A percentile compares a stretch with the other conserved stretches of the same genome.
phyloP scores from a whole-genome alignment of 2,329 filamentous ascomycete genomes.

The Venturia effusa region DNA sequence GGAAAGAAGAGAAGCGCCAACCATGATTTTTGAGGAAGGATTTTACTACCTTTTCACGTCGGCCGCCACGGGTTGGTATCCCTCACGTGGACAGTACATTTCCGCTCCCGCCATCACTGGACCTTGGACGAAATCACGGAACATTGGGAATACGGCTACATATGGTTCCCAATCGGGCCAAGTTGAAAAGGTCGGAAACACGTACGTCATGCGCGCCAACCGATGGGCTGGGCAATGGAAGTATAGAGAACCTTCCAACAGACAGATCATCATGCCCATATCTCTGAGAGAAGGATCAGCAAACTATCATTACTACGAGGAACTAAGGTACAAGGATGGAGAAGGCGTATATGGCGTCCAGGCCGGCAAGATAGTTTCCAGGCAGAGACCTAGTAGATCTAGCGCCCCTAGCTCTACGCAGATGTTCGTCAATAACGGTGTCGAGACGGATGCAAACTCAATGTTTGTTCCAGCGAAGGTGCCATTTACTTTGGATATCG shows the following conservation, averaged over 20 bases:
- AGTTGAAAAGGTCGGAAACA: slow-evolving; percentile 10
- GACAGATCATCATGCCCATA: slow-evolving; percentile 15
- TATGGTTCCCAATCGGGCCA: slow-evolving; percentile 15
- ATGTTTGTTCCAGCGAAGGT: neutral
- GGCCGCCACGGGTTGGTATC: slow-evolving; percentile 16
- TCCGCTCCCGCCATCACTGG: neutral
- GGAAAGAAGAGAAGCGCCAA: slow-evolving; percentile 15
- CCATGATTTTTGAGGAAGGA: slow-evolving; percentile 13
- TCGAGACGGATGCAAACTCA: neutral
- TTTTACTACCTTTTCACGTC: slow-evolving; percentile 17
- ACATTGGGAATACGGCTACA: slow-evolving; percentile 15
- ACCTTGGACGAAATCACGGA: slow-evolving; percentile 13
- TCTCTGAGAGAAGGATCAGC: slow-evolving; percentile 13
- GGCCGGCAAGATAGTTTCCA: slow-evolving; percentile 15
- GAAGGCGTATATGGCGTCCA: slow-evolving; percentile 16
- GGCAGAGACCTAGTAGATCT: slow-evolving; percentile 12
- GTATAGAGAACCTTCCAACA: slow-evolving; percentile 13
- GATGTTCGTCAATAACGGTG: neutral
- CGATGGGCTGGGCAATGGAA: slow-evolving; percentile 16
- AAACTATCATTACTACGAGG: slow-evolving; percentile 15
- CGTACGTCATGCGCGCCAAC: slow-evolving; percentile 14
- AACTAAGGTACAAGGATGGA: slow-evolving; percentile 15
- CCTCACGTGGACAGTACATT: slow-evolving; percentile 12
- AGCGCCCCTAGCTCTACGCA: neutral
- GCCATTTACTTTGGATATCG: neutral